Evolutionary conservation across 2,329 filamentous ascomycete species (phyloP), one percentile per base, ranked within the genome.

Genomic region (Sclerotinia nivalis): DNA sequence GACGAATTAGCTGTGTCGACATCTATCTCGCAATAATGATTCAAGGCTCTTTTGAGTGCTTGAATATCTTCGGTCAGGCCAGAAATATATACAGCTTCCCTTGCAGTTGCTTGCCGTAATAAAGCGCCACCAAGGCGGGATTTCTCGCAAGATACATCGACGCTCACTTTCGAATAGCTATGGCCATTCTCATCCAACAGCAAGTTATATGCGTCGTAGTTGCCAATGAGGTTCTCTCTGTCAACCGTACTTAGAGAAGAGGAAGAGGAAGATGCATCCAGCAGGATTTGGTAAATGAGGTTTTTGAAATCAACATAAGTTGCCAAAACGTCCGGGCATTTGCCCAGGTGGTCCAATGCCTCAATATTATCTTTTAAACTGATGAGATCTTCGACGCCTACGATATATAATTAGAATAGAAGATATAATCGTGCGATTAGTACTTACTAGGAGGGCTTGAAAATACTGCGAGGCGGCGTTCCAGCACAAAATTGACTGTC

Each of bases 401-500:
- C 2, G 31, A 50, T 31, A 15, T 20, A 74, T 25, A 50, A 22
- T 61, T 28, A 47, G 45, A 59, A 66, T 25, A 5, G 43, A 68
- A 37, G 7, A 43, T 49, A n/a, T 28, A 28, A 20, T 8, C 0
- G 2, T 13, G 31, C 12, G 18, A 40, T 45, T 9, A 34, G 5
- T 22, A 75, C 83, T 79, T 80, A 85, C 84, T 80, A 34, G 78
- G 77, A 9, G 84, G 77, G 28, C 80, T 78, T 34, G 82, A 81
- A 0, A 78, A 81, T 13, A 87, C 81, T 59, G 85, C 83, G 4
- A 78, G 72, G 20, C 87, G 81, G 49, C 86, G 83, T 71, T 88
- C 86, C 43, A 90, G 76, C 2, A 89, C 79, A 72, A 86, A 87
- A 69, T 85, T 87, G 12, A 87, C 77, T 0, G 86, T 83, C 65